Evolutionary conservation across 2,329 filamentous ascomycete genomes (phyloP), one percentile per base, ranked within the genome.

Genomic region (Bipolaris zeicola): DNA sequence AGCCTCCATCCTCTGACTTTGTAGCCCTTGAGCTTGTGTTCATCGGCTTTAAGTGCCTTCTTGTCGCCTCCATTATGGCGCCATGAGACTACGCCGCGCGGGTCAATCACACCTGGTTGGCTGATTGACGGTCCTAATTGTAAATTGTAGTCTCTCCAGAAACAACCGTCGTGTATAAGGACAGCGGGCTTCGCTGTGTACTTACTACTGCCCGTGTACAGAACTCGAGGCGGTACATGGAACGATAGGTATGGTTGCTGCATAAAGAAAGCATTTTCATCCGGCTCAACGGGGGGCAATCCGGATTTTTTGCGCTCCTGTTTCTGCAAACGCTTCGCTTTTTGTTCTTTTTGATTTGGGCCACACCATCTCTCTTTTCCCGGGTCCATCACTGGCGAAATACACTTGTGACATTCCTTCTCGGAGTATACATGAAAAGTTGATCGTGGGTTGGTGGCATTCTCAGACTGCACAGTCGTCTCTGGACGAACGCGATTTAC

Each of bases 181-280:
- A 71, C 65, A 2, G 55, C 54, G 8, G 68, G 67, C 0, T 51
- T 54, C 1, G 50, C 47, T n/a, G 31, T 44, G 24, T 63, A 10
- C 16, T 65, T 67, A 3, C 55, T 52, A 5, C 16, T 55, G 8
- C 69, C 67, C 1, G 16, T 28, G 43, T 71, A 73, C 6, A 76
- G 61, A 1, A 71, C 66, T 2, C 60, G 55, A 14, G 72, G 72
- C 3, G 73, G 71, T 5, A 60, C 31, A 36, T 70, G 65, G 52
- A 75, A 75, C 16, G 63, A 63, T 3, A 75, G 48, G 34, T 70
- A 69, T 2, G 72, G 72, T 6, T 53, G 57, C 55, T 75, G 68
- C 6, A 75, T 47, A 54, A 66, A 75, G 63, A 68, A 76, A 8
- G 64, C 52, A 18, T 51, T 52, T 6, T 52, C 31, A 13, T 60